These are phyloP conservation scores for Aureobasidium sp. DNA, from an alignment of 2,329 filamentous ascomycete genomes.

Conservation along the genomic window DNA sequence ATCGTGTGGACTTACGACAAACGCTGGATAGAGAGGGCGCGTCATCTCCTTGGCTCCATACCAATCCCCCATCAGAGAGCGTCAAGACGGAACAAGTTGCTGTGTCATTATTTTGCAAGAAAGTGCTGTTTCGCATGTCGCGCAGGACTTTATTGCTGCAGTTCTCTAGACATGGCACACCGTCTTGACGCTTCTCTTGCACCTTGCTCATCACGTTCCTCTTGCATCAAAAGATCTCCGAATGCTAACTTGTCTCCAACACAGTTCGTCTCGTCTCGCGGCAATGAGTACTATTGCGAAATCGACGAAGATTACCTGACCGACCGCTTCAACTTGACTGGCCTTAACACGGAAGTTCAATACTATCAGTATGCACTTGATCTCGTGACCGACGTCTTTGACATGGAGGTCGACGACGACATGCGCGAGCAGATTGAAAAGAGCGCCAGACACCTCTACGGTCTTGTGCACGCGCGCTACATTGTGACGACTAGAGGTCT, in stretches of 20 bases:
- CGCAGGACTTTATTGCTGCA: neutral
- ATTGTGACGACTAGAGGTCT: conserved; percentile 92
- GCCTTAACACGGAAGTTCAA: conserved; percentile 92
- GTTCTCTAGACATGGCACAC: neutral
- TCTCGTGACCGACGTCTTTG: conserved; percentile 95
- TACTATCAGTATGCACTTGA: conserved; percentile 99
- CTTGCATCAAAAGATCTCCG: neutral
- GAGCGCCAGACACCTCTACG: conserved; percentile 89
- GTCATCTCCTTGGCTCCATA: neutral
- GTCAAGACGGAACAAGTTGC: neutral
- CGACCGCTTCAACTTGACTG: conserved; percentile 95
- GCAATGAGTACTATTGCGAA: conserved; percentile 99
- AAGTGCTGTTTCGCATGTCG: neutral
- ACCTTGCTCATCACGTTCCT: neutral
- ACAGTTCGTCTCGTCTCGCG: conserved; percentile 93
- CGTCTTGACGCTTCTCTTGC: conserved; percentile 1
- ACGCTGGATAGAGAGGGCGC: neutral
- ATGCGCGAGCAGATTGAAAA: conserved; percentile 98
- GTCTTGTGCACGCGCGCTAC: conserved; percentile 89
- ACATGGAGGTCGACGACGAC: conserved; percentile 96
- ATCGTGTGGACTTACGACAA: neutral
- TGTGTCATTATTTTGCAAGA: neutral
- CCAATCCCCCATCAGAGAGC: neutral
- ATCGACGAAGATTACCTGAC: conserved; percentile 99
- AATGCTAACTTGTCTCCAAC: neutral